These are phyloP conservation scores for Nephromyces sp. DNA, from an alignment of 169 alveolate genomes.

Conservation along the genomic window DNA sequence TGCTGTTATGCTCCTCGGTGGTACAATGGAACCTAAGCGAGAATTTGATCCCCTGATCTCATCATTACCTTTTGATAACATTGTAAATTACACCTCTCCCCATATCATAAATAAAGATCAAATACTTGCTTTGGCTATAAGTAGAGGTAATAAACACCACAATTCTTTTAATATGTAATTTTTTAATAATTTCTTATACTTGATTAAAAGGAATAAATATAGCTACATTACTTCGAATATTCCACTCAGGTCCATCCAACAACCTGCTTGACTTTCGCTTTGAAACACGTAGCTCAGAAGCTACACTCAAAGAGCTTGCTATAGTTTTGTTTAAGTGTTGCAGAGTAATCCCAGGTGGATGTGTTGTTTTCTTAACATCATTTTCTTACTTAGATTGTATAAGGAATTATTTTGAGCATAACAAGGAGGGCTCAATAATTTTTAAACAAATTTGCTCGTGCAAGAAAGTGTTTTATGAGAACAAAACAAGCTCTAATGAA, in stretches of 20 bases:
- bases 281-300: neutral
- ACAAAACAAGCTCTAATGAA: too few relatives aligned
- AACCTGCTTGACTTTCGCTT: neutral
- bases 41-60: constrained; percentile 35
- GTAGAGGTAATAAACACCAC: neutral
- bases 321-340: neutral
- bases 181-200: too few relatives aligned
- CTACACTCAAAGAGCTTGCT: neutral
- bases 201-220: too few relatives aligned
- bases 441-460: too few relatives aligned
- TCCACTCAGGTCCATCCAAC: neutral
- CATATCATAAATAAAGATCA: constrained; percentile 34
- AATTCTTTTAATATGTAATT: too few relatives aligned
- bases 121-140: constrained; percentile 21
- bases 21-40: constrained; percentile 44
- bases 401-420: too few relatives aligned
- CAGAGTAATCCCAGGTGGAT: neutral
- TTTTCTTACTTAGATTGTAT: neutral
- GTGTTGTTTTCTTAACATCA: neutral
- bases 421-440: too few relatives aligned
- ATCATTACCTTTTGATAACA: neutral
- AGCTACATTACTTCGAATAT: too few relatives aligned
- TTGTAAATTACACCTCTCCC: constrained; percentile 23
- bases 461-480: too few relatives aligned
- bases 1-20: constrained; percentile 34